Conservation (phyloP, 768 basidiomycete genomes). For the Lactifluus pinguis region DNA sequence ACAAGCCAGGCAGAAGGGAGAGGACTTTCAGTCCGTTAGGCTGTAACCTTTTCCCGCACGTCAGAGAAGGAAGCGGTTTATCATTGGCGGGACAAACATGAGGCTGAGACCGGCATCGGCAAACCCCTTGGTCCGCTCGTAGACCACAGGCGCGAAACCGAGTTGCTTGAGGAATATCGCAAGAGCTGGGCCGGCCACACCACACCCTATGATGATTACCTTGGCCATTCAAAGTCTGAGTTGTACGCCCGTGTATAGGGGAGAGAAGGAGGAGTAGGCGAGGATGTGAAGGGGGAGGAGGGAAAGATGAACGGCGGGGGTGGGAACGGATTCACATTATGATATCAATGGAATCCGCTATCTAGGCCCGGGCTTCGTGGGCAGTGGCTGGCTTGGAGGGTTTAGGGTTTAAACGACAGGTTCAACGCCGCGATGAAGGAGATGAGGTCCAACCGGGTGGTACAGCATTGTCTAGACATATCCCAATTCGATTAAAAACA, state of each 20-base stretch:
- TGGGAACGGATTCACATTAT: not conserved
- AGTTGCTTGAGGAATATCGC: slow-evolving; percentile 18
- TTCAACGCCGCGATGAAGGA: not conserved
- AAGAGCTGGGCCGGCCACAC: slow-evolving; percentile 17
- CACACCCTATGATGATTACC: slow-evolving; percentile 17
- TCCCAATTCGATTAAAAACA: not conserved
- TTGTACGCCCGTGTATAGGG: not conserved
- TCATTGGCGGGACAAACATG: not conserved
- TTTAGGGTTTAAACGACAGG: not conserved
- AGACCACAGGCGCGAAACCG: slow-evolving; percentile 15
- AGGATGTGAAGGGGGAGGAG: not conserved
- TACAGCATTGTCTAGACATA: not conserved
- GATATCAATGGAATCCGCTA: not conserved
- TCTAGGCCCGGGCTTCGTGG: slow-evolving; percentile 1
- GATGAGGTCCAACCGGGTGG: not conserved
- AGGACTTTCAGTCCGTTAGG: slow-evolving; percentile 17
- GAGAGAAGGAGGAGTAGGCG: no score
- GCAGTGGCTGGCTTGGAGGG: not conserved
- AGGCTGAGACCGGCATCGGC: slow-evolving; percentile 17
- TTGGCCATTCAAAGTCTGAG: slow-evolving; percentile 4
- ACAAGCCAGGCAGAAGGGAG: slow-evolving; percentile 8
- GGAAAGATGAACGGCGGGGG: not conserved
- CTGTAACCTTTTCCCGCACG: slow-evolving; percentile 11
- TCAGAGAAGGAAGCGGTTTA: not conserved
- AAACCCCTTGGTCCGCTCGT: slow-evolving; percentile 10